Evolutionary conservation across 768 basidiomycete genomes (phyloP), one percentile per base, ranked within the genome.

Genomic region (Dendrothele bispora): DNA sequence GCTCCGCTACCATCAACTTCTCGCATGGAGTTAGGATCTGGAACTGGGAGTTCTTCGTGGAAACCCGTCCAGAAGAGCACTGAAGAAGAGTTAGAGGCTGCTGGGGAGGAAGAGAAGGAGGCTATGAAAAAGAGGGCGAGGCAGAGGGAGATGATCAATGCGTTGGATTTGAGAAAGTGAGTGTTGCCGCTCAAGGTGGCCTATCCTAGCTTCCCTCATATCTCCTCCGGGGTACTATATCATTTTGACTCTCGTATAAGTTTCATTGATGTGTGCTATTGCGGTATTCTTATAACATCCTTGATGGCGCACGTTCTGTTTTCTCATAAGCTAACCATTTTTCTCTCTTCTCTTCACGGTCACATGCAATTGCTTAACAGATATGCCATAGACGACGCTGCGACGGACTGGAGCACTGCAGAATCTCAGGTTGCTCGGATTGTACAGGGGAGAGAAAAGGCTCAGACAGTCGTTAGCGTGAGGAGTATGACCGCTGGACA

Each of bases 121-220:
- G 86, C 79, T 41, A 73, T 85, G 42, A 67, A 61, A 39, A 56
- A 56, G 48, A 67, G 81, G 54, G 85, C 87, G 68, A 80, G 86
- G 64, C 94, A 98, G 67, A 75, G 86, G 20, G 87, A 88, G 65
- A 82, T 98, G 75, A 84, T 98, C 40, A 84, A 91, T 54, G 80
- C 89, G 18, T 75, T 99, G 25, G 93, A 98, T 69, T 68, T 98
- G 50, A 81, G 75, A 68, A 86, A 87, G 93, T 98, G 61, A 78
- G 91, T 76, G 34, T 34, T 43, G n/a, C n/a, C n/a, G n/a, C n/a
- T n/a, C n/a, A n/a, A 29, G 32, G 32, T 24, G 15, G 3, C 12
- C 25, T 14, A 21, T 15, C 30, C 27, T 28, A 37, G 18, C 32
- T n/a, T 38, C n/a, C n/a, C n/a, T n/a, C n/a, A n/a, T n/a, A n/a